These are phyloP conservation scores for Candida pseudoviswanathii DNA, from an alignment of 1,139 yeast genomes.

Conservation along the genomic window DNA sequence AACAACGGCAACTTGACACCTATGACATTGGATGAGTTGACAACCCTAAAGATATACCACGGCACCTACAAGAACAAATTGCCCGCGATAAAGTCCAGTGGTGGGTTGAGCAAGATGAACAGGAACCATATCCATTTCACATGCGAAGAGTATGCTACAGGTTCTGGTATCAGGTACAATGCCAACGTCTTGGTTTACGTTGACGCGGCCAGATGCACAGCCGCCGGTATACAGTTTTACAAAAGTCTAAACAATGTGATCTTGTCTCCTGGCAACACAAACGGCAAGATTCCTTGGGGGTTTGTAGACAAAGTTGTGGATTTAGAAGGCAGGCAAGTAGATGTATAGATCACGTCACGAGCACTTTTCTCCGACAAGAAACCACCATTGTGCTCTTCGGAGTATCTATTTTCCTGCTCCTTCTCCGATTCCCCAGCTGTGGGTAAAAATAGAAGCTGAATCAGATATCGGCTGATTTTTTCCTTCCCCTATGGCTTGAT, in stretches of 20 bases:
- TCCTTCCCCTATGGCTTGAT: neutral
- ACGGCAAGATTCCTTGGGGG: slow-evolving; percentile 52
- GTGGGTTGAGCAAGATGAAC: slow-evolving; percentile 68
- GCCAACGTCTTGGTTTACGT: slow-evolving; percentile 66
- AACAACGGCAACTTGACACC: slow-evolving; percentile 39
- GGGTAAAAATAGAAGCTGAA: too few relatives aligned
- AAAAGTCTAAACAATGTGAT: slow-evolving; percentile 76
- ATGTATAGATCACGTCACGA: slow-evolving; percentile 6
- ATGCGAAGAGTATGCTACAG: slow-evolving; percentile 31
- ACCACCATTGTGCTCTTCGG: too few relatives aligned
- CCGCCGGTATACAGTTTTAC: slow-evolving; percentile 55
- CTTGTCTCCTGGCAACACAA: slow-evolving; percentile 59
- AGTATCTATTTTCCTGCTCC: too few relatives aligned
- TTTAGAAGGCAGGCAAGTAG: slow-evolving; percentile 17
- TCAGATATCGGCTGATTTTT: neutral
- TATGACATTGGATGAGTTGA: slow-evolving; percentile 21
- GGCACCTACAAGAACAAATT: slow-evolving; percentile 71
- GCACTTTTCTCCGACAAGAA: too few relatives aligned
- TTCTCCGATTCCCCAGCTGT: too few relatives aligned
- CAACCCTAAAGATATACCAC: slow-evolving; percentile 57
- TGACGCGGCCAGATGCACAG: slow-evolving; percentile 50
- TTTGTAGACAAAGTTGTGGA: slow-evolving; percentile 45
- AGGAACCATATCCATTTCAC: slow-evolving; percentile 84
- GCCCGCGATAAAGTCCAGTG: slow-evolving; percentile 46
- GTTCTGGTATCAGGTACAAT: slow-evolving; percentile 73